These are phyloP conservation scores for Hortiboletus campestris DNA, from an alignment of 768 basidiomycete genomes.

Conservation along the genomic window DNA sequence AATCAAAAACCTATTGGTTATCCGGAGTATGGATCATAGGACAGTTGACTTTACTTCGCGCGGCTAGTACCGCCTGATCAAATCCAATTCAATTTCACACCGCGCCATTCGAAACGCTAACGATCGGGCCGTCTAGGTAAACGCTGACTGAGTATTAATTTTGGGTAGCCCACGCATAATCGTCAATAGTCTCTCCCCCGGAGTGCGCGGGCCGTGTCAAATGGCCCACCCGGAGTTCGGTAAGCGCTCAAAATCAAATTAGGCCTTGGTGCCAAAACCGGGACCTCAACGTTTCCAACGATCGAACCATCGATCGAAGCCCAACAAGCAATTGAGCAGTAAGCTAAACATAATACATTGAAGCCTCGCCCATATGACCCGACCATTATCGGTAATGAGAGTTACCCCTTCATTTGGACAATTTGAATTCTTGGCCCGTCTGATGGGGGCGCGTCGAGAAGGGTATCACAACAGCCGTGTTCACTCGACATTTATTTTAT, in stretches of 20 bases:
- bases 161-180: neutral
- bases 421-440: constrained; percentile 1
- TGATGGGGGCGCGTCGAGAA: constrained; percentile 16
- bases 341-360: neutral
- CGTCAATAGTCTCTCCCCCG: constrained; percentile 3
- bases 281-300: neutral
- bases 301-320: neutral
- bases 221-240: neutral
- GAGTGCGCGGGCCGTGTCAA: constrained; percentile 6
- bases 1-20: no score
- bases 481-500: constrained; percentile 1
- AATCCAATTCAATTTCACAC: neutral
- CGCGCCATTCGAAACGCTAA: neutral
- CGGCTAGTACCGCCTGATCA: neutral
- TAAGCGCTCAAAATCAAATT: neutral
- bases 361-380: neutral
- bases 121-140: neutral
- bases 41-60: neutral
- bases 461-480: neutral
- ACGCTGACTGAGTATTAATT: neutral
- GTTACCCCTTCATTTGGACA: constrained; percentile 5
- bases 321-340: neutral
- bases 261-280: neutral
- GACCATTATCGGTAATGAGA: constrained; percentile 1
- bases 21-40: no score